phyloP scores from a whole-genome alignment of 2,329 filamentous ascomycete species.

The Colletotrichum lini region DNA sequence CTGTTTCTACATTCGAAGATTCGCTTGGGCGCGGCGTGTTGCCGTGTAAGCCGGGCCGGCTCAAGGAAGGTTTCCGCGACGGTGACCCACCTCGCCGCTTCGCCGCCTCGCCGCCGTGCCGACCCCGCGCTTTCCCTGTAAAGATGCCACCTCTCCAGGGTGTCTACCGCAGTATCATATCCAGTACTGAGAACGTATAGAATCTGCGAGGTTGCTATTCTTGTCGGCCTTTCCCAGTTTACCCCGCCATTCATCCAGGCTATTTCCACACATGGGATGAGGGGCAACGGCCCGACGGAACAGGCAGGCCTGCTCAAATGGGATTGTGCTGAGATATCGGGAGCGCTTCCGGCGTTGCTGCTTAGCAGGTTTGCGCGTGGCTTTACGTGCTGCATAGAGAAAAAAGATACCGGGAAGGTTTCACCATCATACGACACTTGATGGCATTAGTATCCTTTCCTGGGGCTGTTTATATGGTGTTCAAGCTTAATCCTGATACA shows the following conservation, averaged over 20 bases:
- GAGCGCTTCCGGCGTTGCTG: not conserved
- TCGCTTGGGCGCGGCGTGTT: too few relatives aligned
- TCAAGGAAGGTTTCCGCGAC: conserved; percentile 16
- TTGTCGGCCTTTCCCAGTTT: not conserved
- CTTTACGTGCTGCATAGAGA: not conserved
- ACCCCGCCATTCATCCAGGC: conserved; percentile 6
- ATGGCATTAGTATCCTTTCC: not conserved
- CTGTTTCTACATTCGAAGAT: too few relatives aligned
- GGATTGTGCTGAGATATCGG: not conserved
- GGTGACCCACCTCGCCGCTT: not conserved
- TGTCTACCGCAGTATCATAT: too few relatives aligned
- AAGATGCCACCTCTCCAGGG: too few relatives aligned
- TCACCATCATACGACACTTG: not conserved
- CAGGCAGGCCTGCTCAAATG: conserved; percentile 26
- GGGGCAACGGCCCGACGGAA: not conserved
- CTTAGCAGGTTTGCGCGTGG: conserved; percentile 2
- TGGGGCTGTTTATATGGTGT: too few relatives aligned
- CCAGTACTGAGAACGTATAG: not conserved
- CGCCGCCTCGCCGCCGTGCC: conserved; percentile 10
- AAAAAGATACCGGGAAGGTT: not conserved
- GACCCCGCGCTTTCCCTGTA: not conserved
- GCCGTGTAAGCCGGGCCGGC: not conserved
- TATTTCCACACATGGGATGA: not conserved
- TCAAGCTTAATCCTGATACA: too few relatives aligned
- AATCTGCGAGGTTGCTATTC: not conserved